Evolutionary conservation across 1,139 yeast species (phyloP).

Genomic region (Debaryomyces subglobosus): DNA sequence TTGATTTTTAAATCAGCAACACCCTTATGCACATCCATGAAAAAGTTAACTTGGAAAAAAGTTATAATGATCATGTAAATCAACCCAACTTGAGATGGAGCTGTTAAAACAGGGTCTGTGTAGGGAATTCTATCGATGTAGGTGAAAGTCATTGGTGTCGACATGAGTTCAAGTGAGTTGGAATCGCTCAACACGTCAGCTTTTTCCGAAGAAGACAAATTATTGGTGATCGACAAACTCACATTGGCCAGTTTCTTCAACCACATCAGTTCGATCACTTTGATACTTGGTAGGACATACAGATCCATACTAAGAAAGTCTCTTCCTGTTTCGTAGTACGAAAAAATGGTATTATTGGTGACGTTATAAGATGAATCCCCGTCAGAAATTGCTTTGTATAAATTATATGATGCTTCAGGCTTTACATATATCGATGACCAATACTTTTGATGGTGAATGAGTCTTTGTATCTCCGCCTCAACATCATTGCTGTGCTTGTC

Average conservation of each 20-base stretch:
- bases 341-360: conserved; percentile 25
- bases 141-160: conserved; percentile 41
- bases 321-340: conserved; percentile 46
- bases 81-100: conserved; percentile 75
- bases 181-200: conserved; percentile 17
- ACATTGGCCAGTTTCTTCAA: conserved; percentile 15
- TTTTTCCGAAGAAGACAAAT: conserved; percentile 12
- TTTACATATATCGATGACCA: conserved; percentile 49
- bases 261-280: conserved; percentile 25
- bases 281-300: conserved; percentile 29
- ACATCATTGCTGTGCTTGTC: conserved; percentile 32
- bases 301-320: conserved; percentile 35
- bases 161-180: conserved; percentile 23
- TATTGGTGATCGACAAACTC: conserved; percentile 1
- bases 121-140: conserved; percentile 55
- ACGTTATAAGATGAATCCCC: conserved; percentile 31
- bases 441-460: conserved; percentile 47
- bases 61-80: conserved; percentile 75
- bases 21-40: conserved; percentile 53
- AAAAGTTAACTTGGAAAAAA: conserved; percentile 57
- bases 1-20: conserved; percentile 41
- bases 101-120: conserved; percentile 52
- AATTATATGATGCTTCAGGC: conserved; percentile 41
- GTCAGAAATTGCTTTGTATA: conserved; percentile 28
- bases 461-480: conserved; percentile 33